Evolutionary conservation across 345 rosid genomes (phyloP), one percentile per base, ranked within the genome.

Genomic region (Luvunga scandens): DNA sequence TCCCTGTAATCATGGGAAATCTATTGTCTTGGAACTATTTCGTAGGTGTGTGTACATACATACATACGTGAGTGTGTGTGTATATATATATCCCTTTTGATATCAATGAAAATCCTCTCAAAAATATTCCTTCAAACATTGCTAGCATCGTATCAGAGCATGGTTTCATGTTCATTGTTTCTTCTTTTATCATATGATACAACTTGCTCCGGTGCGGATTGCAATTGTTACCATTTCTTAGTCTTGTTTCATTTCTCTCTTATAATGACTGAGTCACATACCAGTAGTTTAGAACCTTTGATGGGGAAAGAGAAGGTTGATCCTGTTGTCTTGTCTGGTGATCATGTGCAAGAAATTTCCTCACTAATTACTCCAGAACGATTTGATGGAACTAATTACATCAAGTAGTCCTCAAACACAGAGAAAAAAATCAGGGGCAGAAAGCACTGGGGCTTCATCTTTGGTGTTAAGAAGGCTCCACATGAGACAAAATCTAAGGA

Each of bases 351-450:
- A 56, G 25, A 19, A 56, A 7, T 56, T 21, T 56, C 59, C n/a
- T 56, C 7, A 56, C 8, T 56, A 56, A 56, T 22, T 7, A 5
- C 24, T 56, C 1, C 24, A 5, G 24, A 56, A 56, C 9, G 18
- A 59, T 50, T 73, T 57, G 66, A 59, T 73, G 53, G 66, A 33
- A 30, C 76, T n/a, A 73, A 73, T 14, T 73, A 33, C 30, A 34
- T 57, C 21, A 28, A 73, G 31, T 59, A 64, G 66, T 73, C 76
- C 19, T 73, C 34, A 48, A 73, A 73, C 7, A 9, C 66, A 16
- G 9, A 18, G 16, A 73, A 73, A 57, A 73, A 73, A 65, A 73
- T 73, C 34, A 36, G 27, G 7, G 76, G 53, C 5, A 31, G 21
- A 31, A 71, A 45, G 28, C 1, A 16, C 0, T 71, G 19, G 45